Percentiles rank a stretch among this genome's conserved stretches.
Evolutionary conservation across 768 basidiomycete genomes (phyloP).

Genomic region (Mycena rebaudengoi): DNA sequence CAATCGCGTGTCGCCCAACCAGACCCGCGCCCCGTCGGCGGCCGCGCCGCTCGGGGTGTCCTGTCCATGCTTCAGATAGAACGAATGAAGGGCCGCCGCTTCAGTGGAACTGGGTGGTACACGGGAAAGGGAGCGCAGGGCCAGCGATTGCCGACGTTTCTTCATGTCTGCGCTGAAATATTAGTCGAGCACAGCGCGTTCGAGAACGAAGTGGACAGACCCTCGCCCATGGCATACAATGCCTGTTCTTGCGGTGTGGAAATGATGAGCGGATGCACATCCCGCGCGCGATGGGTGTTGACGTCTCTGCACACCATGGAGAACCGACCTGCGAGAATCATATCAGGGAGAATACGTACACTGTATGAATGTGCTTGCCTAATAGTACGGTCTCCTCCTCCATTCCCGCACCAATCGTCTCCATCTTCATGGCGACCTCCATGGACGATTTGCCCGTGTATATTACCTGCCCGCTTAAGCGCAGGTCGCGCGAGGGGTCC

Average conservation of each 20-base stretch:
- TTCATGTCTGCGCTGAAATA: slow-evolving; percentile 64
- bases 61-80: slow-evolving; percentile 69
- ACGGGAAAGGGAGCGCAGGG: slow-evolving; percentile 68
- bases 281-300: slow-evolving; percentile 65
- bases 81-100: slow-evolving; percentile 71
- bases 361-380: slow-evolving; percentile 47
- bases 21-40: slow-evolving; percentile 58
- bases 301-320: slow-evolving; percentile 88
- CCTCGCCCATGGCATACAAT: slow-evolving; percentile 72
- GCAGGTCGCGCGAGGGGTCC: slow-evolving; percentile 68
- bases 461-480: slow-evolving; percentile 83
- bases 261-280: slow-evolving; percentile 70
- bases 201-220: slow-evolving; percentile 46
- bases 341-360: background rate
- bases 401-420: slow-evolving; percentile 58
- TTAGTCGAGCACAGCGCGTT: background rate
- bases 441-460: slow-evolving; percentile 81
- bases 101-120: slow-evolving; percentile 80
- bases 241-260: slow-evolving; percentile 68
- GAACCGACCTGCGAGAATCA: slow-evolving; percentile 71
- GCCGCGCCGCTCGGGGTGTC: slow-evolving; percentile 34
- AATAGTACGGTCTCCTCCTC: slow-evolving; percentile 71
- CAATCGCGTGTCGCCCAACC: slow-evolving; percentile 78
- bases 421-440: slow-evolving; percentile 90
- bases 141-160: slow-evolving; percentile 59